Evolutionary conservation across 2,329 filamentous ascomycete genomes (phyloP), one percentile per base, ranked within the genome.

Genomic region (Cordyceps cateniannulata): DNA sequence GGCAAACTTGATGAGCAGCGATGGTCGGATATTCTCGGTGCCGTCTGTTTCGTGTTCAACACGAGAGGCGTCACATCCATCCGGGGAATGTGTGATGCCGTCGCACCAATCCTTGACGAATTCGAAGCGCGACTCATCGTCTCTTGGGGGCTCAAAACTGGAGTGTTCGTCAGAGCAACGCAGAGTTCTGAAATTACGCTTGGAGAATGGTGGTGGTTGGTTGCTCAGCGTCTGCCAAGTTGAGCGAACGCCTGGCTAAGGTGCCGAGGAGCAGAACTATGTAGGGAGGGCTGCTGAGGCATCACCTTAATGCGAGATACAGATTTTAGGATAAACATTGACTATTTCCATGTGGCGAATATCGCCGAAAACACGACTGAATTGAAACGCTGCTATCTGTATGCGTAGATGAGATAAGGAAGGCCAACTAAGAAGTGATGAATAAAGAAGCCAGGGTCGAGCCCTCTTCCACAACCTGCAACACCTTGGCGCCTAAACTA

Each of bases 151-250:
- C 76, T 76, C 62, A 65, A 74, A 24, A 75, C 81, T 2, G 85
- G 84, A 0, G 67, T 87, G 1, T 67, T 87, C 9, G 72, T 73
- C 61, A 71, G 73, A 56, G 72, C 77, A 40, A 70, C 76, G 20
- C 67, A 67, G 51, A 74, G 72, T 51, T 69, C 72, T 54, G 79
- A 75, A 0, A 78, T 76, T 56, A 78, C 72, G 6, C 79, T 82
- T 3, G 76, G 75, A 25, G 85, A 88, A 69, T 88, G 85, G 86
- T 90, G 87, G 87, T 89, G 86, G 84, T 69, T 86, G 56, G 78
- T 81, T 24, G 76, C 82, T 1, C 71, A 73, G 0, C 72, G 69
- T 22, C 20, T 4, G 8, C 38, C 24, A n/a, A 25, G 16, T 16
- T 49, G 18, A 49, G 32, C 44, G 18, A 49, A 22, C 44, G 9